These are phyloP conservation scores for Paramecium biaurelia DNA, from an alignment of 73 alveolate genomes.

Conservation along the genomic window DNA sequence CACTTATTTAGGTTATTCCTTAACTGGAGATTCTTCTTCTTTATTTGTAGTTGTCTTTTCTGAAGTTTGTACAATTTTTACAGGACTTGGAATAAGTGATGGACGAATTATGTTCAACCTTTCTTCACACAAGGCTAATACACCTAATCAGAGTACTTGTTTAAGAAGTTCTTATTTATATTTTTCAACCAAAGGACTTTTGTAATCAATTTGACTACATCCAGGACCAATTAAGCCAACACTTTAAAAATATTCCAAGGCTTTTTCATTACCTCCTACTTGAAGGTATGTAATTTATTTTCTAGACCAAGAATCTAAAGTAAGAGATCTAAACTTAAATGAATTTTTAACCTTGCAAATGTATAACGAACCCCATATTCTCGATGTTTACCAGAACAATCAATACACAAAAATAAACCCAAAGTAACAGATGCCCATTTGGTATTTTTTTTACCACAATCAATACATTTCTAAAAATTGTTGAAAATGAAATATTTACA, in stretches of 20 bases:
- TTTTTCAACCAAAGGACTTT: conserved; percentile 28
- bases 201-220: conserved; percentile 7
- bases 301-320: conserved; percentile 50
- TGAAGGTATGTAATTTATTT: conserved; percentile 1
- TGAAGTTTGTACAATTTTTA: neutral
- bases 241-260: conserved; percentile 32
- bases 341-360: conserved; percentile 1
- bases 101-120: neutral
- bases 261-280: conserved; percentile 46
- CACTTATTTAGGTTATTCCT: neutral
- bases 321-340: conserved; percentile 4
- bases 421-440: conserved; percentile 86
- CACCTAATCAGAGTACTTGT: neutral
- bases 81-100: conserved; percentile 1
- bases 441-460: conserved; percentile 35
- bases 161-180: conserved; percentile 15
- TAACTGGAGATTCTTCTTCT: neutral
- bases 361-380: conserved; percentile 63
- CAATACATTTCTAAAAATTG: conserved; percentile 4
- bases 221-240: conserved; percentile 41
- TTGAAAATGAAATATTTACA: neutral
- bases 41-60: neutral
- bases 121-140: conserved; percentile 18
- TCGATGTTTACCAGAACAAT: conserved; percentile 89
- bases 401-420: conserved; percentile 84